Percentiles rank a stretch among this genome's conserved stretches.
Conservation (phyloP, 768 basidiomycete genomes). For the Leccinum truebloodii region DNA sequence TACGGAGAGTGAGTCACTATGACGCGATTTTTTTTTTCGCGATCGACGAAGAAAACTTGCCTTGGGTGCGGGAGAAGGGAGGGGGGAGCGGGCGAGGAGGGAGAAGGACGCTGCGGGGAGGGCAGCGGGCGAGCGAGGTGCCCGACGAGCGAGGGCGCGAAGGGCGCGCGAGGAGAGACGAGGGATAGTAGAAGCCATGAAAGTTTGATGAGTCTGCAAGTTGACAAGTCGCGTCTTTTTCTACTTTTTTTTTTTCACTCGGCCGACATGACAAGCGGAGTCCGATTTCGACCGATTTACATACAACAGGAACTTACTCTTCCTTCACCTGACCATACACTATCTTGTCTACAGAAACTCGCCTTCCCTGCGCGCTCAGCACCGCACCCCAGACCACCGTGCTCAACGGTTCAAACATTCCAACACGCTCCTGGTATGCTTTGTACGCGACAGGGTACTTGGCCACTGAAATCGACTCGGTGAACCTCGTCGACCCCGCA, state of each 20-base stretch:
- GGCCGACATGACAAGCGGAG: slow-evolving; percentile 10
- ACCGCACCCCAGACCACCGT: slow-evolving; percentile 47
- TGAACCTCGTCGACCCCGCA: slow-evolving; percentile 73
- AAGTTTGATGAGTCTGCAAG: slow-evolving; percentile 23
- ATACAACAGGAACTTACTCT: slow-evolving; percentile 13
- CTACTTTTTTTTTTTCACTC: slow-evolving; percentile 2
- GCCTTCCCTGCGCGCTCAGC: slow-evolving; percentile 40
- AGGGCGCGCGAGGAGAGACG: slow-evolving; percentile 66
- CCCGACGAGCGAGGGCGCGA: slow-evolving; percentile 66
- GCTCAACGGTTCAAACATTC: slow-evolving; percentile 66
- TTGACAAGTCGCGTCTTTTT: slow-evolving; percentile 11
- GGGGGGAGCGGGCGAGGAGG: slow-evolving; percentile 52
- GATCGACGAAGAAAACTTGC: slow-evolving; percentile 30
- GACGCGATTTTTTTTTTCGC: slow-evolving; percentile 22
- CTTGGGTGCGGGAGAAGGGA: slow-evolving; percentile 26
- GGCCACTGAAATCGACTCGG: slow-evolving; percentile 72
- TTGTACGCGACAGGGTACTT: slow-evolving; percentile 76
- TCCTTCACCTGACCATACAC: slow-evolving; percentile 44
- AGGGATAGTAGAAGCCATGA: slow-evolving; percentile 59
- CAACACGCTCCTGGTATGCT: slow-evolving; percentile 76
- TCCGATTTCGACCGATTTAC: slow-evolving; percentile 18
- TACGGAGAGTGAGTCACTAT: slow-evolving; percentile 5
- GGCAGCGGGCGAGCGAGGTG: slow-evolving; percentile 48
- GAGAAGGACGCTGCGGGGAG: slow-evolving; percentile 67
- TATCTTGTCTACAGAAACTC: slow-evolving; percentile 38